Base-by-base conservation (phyloP, 2,329 filamentous ascomycete species). In the Chaetomiaceae sp. region DNA sequence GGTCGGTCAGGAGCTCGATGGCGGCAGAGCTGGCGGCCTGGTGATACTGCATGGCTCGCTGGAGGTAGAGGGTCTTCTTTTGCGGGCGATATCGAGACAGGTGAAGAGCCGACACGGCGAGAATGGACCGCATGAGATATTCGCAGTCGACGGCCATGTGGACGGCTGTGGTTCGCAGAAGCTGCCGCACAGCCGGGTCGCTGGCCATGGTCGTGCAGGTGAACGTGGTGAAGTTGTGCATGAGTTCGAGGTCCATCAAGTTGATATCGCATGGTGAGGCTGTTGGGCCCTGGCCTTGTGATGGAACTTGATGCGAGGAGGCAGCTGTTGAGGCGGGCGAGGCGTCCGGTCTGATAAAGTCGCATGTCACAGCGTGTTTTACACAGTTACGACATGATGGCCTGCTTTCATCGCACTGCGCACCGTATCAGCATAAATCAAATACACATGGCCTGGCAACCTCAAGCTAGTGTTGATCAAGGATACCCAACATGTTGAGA, bases 161-260 rank as follows among this genome's bases (percentile, higher is more conserved):
- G 9, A 76, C 71, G 5, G 72, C 69, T 48, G 72, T 72, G 11
- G 73, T 66, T 9, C 70, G 70, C 70, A 73, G 77, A 11, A 77
- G 65, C 19, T 69, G 66, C 22, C 72, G 71, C 5, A 76, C 57
- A 8, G 65, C 58, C 0, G 70, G 66, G 44, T 73, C 68, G 9
- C 63, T 65, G 4, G 69, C 70, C 14, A 79, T 61, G 0, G 75
- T 77, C 22, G 70, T 66, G 27, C 69, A 71, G 2, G 76, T 79
- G 9, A 71, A 72, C 0, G 71, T 74, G 36, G 69, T 71, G 57
- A 70, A 79, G 60, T 79, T 74, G 56, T 79, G 75, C 5, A 80
- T 64, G 2, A 80, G 67, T 60, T 79, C 75, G n/a, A 79, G 65
- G 40, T 78, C 75, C 17, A 69, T 59, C 14, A 74, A 57, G 38